These are phyloP conservation scores for Schizonepeta tenuifolia DNA, from an alignment of 257 asterid genomes.

Conservation along the genomic window DNA sequence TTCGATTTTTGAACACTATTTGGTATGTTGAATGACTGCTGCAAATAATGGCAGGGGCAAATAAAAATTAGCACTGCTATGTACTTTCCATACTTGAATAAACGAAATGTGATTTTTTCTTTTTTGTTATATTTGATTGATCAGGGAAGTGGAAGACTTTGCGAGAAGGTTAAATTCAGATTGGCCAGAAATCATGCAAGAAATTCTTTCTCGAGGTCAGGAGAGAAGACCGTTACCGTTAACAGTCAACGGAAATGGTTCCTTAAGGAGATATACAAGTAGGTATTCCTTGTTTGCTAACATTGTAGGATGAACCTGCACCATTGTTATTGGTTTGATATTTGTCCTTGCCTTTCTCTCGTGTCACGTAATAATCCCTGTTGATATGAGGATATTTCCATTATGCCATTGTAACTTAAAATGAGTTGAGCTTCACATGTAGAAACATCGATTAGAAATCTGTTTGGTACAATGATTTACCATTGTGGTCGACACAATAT, in stretches of 20 bases:
- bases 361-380: constrained; percentile 1
- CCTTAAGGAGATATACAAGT: constrained; percentile 69
- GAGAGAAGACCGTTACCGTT: constrained; percentile 66
- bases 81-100: constrained; percentile 1
- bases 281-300: constrained; percentile 15
- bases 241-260: constrained; percentile 67
- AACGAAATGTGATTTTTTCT: not conserved
- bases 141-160: constrained; percentile 98
- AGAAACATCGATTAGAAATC: not conserved
- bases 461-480: not conserved
- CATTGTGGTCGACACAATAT: not conserved
- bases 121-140: constrained; percentile 30
- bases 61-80: not conserved
- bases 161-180: constrained; percentile 93
- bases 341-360: not conserved
- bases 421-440: not conserved
- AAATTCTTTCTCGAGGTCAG: constrained; percentile 76
- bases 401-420: not conserved
- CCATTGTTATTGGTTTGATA: not conserved
- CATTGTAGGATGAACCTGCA: not conserved
- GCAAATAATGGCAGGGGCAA: not conserved
- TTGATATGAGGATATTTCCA: not conserved
- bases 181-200: constrained; percentile 95
- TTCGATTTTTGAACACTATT: not conserved
- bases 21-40: not conserved